phyloP scores from a whole-genome alignment of 371 early-diverging fungal genomes.

The Mycotypha africana region DNA sequence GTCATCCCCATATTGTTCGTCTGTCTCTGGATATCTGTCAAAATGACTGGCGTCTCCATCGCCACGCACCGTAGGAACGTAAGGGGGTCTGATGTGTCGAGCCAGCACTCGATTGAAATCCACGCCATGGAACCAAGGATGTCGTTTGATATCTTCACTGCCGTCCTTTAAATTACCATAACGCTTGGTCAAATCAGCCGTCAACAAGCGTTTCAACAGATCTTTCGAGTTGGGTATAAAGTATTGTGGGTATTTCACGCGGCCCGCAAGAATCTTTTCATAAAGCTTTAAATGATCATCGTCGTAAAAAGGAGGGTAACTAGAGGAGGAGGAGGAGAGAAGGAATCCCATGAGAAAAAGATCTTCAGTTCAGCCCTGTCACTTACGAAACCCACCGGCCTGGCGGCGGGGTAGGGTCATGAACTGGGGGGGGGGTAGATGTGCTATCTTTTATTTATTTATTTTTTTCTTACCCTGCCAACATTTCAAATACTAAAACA shows the following conservation, averaged over 20 bases:
- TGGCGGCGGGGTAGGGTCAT: too few relatives aligned
- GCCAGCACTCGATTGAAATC: slow-evolving; percentile 84
- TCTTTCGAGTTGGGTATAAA: slow-evolving; percentile 91
- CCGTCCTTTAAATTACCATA: slow-evolving; percentile 92
- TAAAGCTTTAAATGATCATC: slow-evolving; percentile 97
- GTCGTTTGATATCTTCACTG: slow-evolving; percentile 86
- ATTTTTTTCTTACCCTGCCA: too few relatives aligned
- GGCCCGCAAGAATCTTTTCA: slow-evolving; percentile 84
- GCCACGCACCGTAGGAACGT: slow-evolving; percentile 79
- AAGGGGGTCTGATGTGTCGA: slow-evolving; percentile 83
- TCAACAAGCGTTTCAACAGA: slow-evolving; percentile 82
- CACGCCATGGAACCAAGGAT: slow-evolving; percentile 93
- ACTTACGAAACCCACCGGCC: too few relatives aligned
- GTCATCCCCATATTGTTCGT: too few relatives aligned
- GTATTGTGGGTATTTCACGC: slow-evolving; percentile 83
- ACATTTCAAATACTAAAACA: too few relatives aligned
- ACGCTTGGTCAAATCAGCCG: slow-evolving; percentile 85
- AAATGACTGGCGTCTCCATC: slow-evolving; percentile 96
- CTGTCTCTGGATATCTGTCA: slow-evolving; percentile 85
- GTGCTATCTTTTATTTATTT: too few relatives aligned
- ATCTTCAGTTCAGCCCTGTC: too few relatives aligned
- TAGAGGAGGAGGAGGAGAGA: too few relatives aligned
- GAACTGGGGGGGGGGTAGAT: too few relatives aligned
- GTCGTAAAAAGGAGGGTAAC: slow-evolving; percentile 83
- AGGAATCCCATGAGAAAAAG: too few relatives aligned